Conservation (phyloP, 208 protist species). For the Trypanosoma boissoni region DNA sequence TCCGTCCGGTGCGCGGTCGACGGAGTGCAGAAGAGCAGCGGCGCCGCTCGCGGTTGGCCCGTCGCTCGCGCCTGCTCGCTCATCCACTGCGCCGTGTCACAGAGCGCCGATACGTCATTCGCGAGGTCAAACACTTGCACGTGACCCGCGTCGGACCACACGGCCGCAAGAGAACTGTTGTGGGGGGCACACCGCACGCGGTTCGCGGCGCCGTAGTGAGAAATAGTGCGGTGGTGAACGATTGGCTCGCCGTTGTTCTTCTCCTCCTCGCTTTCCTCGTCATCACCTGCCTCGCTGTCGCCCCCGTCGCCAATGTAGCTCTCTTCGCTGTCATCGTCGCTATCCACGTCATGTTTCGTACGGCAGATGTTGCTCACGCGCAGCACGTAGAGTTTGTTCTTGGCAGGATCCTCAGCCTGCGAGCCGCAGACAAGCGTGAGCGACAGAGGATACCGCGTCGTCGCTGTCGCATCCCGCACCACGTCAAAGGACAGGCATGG, state of each 20-base stretch:
- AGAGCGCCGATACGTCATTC: slow-evolving; percentile 67
- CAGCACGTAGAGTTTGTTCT: slow-evolving; percentile 95
- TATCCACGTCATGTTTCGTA: slow-evolving; percentile 91
- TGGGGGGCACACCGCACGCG: slow-evolving; percentile 88
- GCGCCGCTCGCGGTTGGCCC: too few species aligned
- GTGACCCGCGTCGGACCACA: slow-evolving; percentile 93
- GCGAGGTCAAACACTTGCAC: slow-evolving; percentile 94
- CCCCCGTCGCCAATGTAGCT: slow-evolving; percentile 84
- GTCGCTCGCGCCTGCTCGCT: slow-evolving; percentile 30
- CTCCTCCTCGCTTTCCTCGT: slow-evolving; percentile 78
- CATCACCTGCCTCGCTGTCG: slow-evolving; percentile 60
- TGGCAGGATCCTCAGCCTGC: slow-evolving; percentile 84
- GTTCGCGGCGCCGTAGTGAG: slow-evolving; percentile 89
- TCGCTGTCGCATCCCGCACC: slow-evolving; percentile 53
- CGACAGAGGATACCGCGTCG: slow-evolving; percentile 90
- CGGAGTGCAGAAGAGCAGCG: slow-evolving; percentile 75
- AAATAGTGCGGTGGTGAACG: slow-evolving; percentile 76
- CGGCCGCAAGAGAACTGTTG: slow-evolving; percentile 88
- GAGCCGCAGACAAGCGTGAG: slow-evolving; percentile 94
- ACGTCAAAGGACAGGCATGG: slow-evolving; percentile 88
- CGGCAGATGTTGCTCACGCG: slow-evolving; percentile 91
- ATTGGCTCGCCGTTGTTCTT: slow-evolving; percentile 87
- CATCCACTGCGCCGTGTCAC: slow-evolving; percentile 79
- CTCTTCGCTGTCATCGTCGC: slow-evolving; percentile 88
- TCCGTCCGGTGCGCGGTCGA: slow-evolving; percentile 88